Base-by-base conservation (phyloP, 176 grass and related monocot genomes). In the Oryza rufipogon region DNA sequence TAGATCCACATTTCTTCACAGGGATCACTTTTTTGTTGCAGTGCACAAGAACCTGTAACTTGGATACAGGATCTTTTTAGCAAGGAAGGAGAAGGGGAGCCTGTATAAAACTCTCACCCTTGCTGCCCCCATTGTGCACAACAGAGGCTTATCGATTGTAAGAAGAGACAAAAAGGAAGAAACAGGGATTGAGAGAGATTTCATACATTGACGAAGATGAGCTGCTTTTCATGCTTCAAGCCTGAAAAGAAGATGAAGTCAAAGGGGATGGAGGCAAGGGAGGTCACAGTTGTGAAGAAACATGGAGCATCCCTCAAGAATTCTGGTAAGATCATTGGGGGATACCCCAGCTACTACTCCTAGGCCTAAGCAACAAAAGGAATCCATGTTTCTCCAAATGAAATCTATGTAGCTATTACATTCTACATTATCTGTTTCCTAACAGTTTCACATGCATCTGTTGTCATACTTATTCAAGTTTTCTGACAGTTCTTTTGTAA, bases 191-290 rank as follows among this genome's bases (percentile, higher is more conserved):
- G 74, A 23, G 58, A 63, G 71, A 64, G 76, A 69, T 28, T 85
- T 69, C 72, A 51, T 45, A 70, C 75, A 73, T 16, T 44, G 48
- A 56, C 9, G 5, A 54, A 81, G 34, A 93, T 94, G 93, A 93
- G 83, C 47, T 98, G 91, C 71, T 95, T 98, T 82, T 81, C 81
- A 23, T 98, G 96, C 79, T 98, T 95, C 82, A 89, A 83, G 46
- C 69, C 82, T 7, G 75, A 81, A 11, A 85, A 91, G 68, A 89
- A 68, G 80, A 77, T 17, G 33, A 16, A 66, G 0, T 51, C 76
- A 5, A 89, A 7, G 77, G 91, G 36, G 80, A 54, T n/a, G 2
- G 78, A 71, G 14, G 69, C 71, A 3, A 86, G 74, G 75, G 61
- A 81, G 58, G 82, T 64, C 36, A 11, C 70, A 0, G 9, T 66